Evolutionary conservation across 2,329 filamentous ascomycete species (phyloP).

Genomic region (Metarhizium album): DNA sequence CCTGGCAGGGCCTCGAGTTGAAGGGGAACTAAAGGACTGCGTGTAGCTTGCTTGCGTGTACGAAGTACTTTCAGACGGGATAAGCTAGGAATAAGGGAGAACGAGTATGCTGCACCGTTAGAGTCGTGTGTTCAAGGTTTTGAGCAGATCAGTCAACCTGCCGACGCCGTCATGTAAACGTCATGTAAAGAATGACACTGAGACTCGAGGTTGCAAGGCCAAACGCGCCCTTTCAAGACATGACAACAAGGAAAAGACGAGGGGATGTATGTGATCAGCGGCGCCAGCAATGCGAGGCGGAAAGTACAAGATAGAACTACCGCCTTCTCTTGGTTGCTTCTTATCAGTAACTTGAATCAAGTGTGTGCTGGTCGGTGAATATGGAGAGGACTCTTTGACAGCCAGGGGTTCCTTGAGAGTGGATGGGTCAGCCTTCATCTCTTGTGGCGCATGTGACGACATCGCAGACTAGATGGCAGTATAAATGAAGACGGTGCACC

Average conservation of each 20-base stretch:
- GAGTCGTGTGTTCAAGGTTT: neutral
- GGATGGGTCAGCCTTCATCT: neutral
- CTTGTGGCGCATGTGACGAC: neutral
- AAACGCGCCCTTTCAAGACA: slow-evolving; percentile 6
- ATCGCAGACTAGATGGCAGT: neutral
- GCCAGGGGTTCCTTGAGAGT: neutral
- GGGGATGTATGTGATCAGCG: slow-evolving; percentile 1
- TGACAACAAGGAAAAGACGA: slow-evolving; percentile 6
- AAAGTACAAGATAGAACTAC: neutral
- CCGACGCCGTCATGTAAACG: slow-evolving; percentile 5
- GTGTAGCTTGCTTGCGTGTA: neutral
- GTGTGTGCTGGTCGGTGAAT: neutral
- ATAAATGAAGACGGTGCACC: neutral
- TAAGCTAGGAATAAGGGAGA: slow-evolving; percentile 4
- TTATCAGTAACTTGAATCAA: neutral
- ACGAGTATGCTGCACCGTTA: neutral
- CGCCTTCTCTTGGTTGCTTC: neutral
- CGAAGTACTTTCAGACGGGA: neutral
- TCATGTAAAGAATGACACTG: slow-evolving; percentile 15
- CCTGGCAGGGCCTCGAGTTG: slow-evolving; percentile 6
- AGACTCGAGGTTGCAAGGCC: slow-evolving; percentile 6
- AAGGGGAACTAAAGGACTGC: neutral
- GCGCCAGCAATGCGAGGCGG: neutral
- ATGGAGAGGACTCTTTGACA: neutral
- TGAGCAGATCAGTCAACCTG: slow-evolving; percentile 8